Conservation (phyloP, 2,329 filamentous ascomycete species). For the Sordariomycetes sp. region DNA sequence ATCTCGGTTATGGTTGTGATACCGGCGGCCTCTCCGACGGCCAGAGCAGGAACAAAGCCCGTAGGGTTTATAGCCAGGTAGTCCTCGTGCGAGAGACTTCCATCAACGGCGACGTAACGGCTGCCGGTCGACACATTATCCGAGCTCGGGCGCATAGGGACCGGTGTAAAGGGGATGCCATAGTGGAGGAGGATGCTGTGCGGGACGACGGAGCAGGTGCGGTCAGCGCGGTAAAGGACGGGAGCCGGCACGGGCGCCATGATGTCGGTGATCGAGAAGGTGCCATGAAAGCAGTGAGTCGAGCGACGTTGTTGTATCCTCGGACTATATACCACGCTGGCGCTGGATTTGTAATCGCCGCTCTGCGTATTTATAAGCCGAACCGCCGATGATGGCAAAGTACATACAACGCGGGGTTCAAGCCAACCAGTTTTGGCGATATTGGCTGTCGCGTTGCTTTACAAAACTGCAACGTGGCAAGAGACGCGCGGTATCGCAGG, state of each 20-base stretch:
- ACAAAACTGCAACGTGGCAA: too few species aligned
- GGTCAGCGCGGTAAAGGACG: constrained; percentile 17
- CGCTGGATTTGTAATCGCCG: too few species aligned
- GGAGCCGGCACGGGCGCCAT: constrained; percentile 5
- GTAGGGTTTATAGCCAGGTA: constrained; percentile 18
- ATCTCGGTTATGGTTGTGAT: constrained; percentile 19
- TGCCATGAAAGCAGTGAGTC: too few species aligned
- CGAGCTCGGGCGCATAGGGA: constrained; percentile 11
- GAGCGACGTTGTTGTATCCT: too few species aligned
- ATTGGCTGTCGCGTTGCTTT: too few species aligned
- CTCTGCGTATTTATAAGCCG: too few species aligned
- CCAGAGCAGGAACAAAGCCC: constrained; percentile 19
- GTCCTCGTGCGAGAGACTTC: constrained; percentile 16
- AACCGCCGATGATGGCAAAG: too few species aligned
- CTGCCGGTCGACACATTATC: constrained; percentile 5
- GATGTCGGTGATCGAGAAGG: too few species aligned
- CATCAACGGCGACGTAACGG: constrained; percentile 15
- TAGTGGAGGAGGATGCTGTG: constrained; percentile 19
- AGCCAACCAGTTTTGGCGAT: too few species aligned
- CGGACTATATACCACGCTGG: too few species aligned
- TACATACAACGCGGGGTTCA: too few species aligned
- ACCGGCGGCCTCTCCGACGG: constrained; percentile 9
- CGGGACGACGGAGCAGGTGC: constrained; percentile 17
- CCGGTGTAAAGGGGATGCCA: constrained; percentile 12
- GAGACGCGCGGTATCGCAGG: too few species aligned